Percentiles rank a stretch among this genome's conserved stretches.
These are phyloP conservation scores for Nitzschia inconspicua DNA, from an alignment of 108 stramenopile species.

Conservation along the genomic window DNA sequence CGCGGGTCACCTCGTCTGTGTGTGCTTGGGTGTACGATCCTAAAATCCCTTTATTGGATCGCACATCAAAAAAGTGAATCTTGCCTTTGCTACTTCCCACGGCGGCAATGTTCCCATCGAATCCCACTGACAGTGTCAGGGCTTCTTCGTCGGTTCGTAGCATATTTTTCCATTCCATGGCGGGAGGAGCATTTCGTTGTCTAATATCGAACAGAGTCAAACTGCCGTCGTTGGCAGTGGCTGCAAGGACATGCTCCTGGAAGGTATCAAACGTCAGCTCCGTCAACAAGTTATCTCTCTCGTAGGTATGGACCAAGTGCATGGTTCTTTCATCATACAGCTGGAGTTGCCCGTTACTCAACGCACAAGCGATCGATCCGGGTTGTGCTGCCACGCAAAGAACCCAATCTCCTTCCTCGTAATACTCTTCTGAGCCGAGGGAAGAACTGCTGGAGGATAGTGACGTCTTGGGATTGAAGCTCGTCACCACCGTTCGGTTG, in stretches of 20 bases:
- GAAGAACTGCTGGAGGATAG: not conserved
- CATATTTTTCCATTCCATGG: slow-evolving; percentile 4
- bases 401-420: slow-evolving; percentile 60
- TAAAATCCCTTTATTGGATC: slow-evolving; percentile 37
- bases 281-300: slow-evolving; percentile 11
- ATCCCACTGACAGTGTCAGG: slow-evolving; percentile 63
- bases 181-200: slow-evolving; percentile 18
- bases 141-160: slow-evolving; percentile 49
- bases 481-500: slow-evolving; percentile 43
- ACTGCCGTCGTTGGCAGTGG: slow-evolving; percentile 57
- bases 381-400: slow-evolving; percentile 21
- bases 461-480: slow-evolving; percentile 40
- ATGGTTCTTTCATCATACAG: slow-evolving; percentile 43
- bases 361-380: slow-evolving; percentile 36
- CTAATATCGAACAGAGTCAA: slow-evolving; percentile 65
- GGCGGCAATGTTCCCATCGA: slow-evolving; percentile 72
- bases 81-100: slow-evolving; percentile 65
- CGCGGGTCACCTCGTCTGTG: slow-evolving; percentile 76
- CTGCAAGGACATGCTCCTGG: slow-evolving; percentile 34
- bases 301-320: slow-evolving; percentile 27
- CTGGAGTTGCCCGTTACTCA: slow-evolving; percentile 53
- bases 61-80: slow-evolving; percentile 73
- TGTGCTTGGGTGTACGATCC: slow-evolving; percentile 79
- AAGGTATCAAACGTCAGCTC: slow-evolving; percentile 22
- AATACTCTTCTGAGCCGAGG: slow-evolving; percentile 23